Evolutionary conservation across 2,329 filamentous ascomycete genomes (phyloP).

Genomic region (Colletotrichum kahawae): DNA sequence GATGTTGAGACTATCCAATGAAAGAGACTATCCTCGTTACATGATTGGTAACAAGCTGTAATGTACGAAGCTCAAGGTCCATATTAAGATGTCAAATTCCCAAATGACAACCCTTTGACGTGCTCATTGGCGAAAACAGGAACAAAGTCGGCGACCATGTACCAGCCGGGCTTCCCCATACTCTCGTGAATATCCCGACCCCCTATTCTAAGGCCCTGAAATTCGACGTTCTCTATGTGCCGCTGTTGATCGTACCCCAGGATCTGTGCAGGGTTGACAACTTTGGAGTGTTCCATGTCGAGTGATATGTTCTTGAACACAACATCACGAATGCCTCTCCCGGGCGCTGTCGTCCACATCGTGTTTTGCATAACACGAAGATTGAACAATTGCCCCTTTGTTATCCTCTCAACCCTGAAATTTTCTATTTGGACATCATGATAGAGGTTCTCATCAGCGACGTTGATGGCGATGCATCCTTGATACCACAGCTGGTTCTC

Average conservation of each 20-base stretch:
- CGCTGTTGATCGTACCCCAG: background rate
- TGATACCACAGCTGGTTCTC: constrained; percentile 40
- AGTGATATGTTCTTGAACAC: constrained; percentile 17
- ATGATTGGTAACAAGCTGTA: background rate
- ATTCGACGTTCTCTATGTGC: background rate
- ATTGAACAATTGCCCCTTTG: constrained; percentile 35
- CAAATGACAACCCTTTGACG: background rate
- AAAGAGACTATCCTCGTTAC: background rate
- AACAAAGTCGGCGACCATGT: background rate
- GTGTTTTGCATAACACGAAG: constrained; percentile 38
- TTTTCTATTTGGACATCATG: constrained; percentile 31
- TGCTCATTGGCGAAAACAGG: constrained; percentile 14
- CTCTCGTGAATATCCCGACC: background rate
- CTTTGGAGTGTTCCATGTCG: background rate
- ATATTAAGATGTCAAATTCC: background rate
- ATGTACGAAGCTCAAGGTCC: background rate
- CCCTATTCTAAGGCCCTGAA: background rate
- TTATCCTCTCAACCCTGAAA: constrained; percentile 35
- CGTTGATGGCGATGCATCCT: constrained; percentile 37
- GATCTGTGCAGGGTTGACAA: background rate
- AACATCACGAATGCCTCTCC: constrained; percentile 33
- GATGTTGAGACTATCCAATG: background rate
- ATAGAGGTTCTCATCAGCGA: constrained; percentile 36
- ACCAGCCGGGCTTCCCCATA: background rate
- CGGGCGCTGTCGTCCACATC: constrained; percentile 38